Base-by-base conservation (phyloP, 148 eudicot species). In the Dysphania ambrosioides region DNA sequence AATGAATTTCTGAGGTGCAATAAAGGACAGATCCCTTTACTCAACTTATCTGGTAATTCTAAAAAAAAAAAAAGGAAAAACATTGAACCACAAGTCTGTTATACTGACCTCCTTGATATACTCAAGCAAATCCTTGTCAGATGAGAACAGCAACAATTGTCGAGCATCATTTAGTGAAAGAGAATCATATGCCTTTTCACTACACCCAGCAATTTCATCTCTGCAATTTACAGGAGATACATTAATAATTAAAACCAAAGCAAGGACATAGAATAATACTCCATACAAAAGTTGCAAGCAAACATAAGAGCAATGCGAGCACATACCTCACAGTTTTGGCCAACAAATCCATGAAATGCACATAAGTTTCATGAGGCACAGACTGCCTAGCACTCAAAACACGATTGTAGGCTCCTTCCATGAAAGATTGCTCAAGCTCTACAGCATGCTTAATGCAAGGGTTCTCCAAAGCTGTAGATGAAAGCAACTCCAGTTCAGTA, bases 401-500 rank as follows among this genome's bases (percentile, higher is more conserved):
- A 41, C 97, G 92, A 75, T 95, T 95, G 79, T 95, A 95, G 57
- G 98, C 98, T 56, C 98, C 98, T 86, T 93, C 98, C 98, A 93
- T 95, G 82, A 95, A 92, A 23, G 98, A 95, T 70, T 95, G 96
- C 76, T 95, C 99, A 70, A 95, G 81, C 65, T 92, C 99, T 41
- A 95, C 92, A 1, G 99, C 99, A 81, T 95, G 98, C 87, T 85
- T 95, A 63, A 95, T 90, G 79, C 96, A 95, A 26, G 84, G 82
- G 77, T 88, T 90, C 60, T 92, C 91, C 88, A 92, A 76, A 53
- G 97, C 96, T 75, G 77, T 62, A 24, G 96, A 75, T 13, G 97
- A 82, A 34, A 95, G 97, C 86, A 95, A 81, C 76, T 95, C 98
- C 83, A 93, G 62, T 72, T 90, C 98, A 67, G 96, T 93, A 79